Conservation (phyloP, 73 alveolate genomes). For the Paramecium tetraurelia region DNA sequence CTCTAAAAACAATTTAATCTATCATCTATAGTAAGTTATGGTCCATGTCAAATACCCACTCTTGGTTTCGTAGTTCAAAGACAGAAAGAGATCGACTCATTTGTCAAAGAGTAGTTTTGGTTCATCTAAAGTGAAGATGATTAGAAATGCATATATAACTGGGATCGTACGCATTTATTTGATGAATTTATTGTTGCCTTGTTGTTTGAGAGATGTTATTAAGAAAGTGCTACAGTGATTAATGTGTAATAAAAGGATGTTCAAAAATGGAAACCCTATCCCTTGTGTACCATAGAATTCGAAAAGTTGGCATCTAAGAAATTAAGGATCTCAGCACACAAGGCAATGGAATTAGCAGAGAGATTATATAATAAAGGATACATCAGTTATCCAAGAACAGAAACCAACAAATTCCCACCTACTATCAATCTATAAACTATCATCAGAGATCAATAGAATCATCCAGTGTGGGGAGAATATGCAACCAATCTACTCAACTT, state of each 20-base stretch:
- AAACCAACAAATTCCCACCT: slow-evolving; percentile 91
- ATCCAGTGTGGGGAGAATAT: slow-evolving; percentile 87
- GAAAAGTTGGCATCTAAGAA: slow-evolving; percentile 86
- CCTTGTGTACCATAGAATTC: slow-evolving; percentile 95
- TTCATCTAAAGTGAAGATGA: slow-evolving; percentile 76
- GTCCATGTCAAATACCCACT: slow-evolving; percentile 99
- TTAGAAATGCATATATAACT: slow-evolving; percentile 3
- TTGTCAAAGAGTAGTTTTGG: slow-evolving; percentile 95
- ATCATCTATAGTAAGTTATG: slow-evolving; percentile 83
- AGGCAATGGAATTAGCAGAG: slow-evolving; percentile 97
- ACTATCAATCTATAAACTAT: slow-evolving; percentile 69
- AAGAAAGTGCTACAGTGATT: slow-evolving; percentile 63
- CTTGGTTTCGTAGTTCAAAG: slow-evolving; percentile 98
- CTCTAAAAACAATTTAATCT: neutral
- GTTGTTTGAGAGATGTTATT: slow-evolving; percentile 42
- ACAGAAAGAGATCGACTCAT: slow-evolving; percentile 86
- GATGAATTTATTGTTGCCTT: neutral
- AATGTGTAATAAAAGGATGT: slow-evolving; percentile 9
- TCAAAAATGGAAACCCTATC: slow-evolving; percentile 79
- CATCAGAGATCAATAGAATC: slow-evolving; percentile 53
- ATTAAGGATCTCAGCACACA: slow-evolving; percentile 89
- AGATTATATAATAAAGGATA: slow-evolving; percentile 93
- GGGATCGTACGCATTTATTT: slow-evolving; percentile 64
- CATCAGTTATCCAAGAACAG: slow-evolving; percentile 99
- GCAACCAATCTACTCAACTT: slow-evolving; percentile 74